A percentile compares a stretch with the other conserved stretches of the same genome.
These are phyloP conservation scores for Cercis canadensis DNA, from an alignment of 306 rosid genomes.

Conservation along the genomic window DNA sequence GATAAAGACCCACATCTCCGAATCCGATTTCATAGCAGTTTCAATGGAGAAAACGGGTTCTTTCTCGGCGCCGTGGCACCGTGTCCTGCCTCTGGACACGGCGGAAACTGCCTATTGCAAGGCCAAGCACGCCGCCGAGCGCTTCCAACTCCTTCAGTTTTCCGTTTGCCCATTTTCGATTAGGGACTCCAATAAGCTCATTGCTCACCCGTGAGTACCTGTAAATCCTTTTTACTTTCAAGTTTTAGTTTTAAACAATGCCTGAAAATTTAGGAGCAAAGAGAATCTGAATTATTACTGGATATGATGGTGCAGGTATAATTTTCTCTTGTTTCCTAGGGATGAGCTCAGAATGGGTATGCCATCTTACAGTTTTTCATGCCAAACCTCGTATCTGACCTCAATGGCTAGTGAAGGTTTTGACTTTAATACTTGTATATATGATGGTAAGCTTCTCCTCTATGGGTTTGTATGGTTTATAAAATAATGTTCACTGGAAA, in stretches of 20 bases:
- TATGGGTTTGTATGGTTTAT: background rate
- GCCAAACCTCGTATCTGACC: conserved; percentile 70
- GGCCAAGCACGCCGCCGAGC: conserved; percentile 70
- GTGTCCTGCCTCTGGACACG: conserved; percentile 69
- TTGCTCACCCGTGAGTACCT: conserved; percentile 77
- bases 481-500: background rate
- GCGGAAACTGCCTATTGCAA: conserved; percentile 67
- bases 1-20: conserved; percentile 52
- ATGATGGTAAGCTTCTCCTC: conserved; percentile 61
- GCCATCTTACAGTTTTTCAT: conserved; percentile 83
- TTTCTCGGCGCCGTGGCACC: conserved; percentile 67
- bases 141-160: conserved; percentile 81
- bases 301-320: conserved; percentile 63
- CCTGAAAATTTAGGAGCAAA: background rate
- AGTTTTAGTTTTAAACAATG: background rate
- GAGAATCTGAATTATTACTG: background rate
- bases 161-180: conserved; percentile 87
- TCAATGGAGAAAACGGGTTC: conserved; percentile 79
- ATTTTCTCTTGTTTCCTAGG: conserved; percentile 81
- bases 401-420: conserved; percentile 83
- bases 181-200: conserved; percentile 47
- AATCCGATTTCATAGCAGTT: conserved; percentile 73
- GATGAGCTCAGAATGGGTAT: conserved; percentile 83
- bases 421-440: conserved; percentile 84
- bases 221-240: background rate